Base-by-base conservation (phyloP, 805 yeast species). In the Naumovozyma castellii region DNA sequence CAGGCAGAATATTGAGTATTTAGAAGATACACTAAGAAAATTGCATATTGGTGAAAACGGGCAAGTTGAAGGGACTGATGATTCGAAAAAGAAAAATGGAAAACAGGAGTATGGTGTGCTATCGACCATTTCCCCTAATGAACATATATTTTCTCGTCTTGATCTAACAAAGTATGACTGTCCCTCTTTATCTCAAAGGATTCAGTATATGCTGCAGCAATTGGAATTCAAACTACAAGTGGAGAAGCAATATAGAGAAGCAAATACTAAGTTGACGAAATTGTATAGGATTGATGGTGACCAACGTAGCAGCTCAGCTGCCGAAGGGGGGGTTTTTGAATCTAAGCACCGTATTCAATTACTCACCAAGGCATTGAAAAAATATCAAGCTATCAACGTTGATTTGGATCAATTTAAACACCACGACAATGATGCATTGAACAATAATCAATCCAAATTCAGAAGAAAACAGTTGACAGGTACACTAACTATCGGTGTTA, bases 171-270 rank as follows among this genome's bases (percentile, higher is more conserved):
- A 87, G 52, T 87, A 86, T 56, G 97, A 92, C 53, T 84, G 95
- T 51, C 96, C 97, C 0, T 84, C 94, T 0, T 67, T 92, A 49
- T 96, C 97, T 9, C 96, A 92, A 53, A 76, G 92, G 46, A 92
- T 92, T 54, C 96, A 86, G 62, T 80, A 84, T 52, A 88, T 92
- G 97, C 72, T 90, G 40, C 97, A 88, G 64, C 94, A 87, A 61
- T 70, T 92, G 43, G 95, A 88, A 57, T 87, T 90, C 61, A 92
- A 92, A 62, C 71, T 90, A 35, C 92, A 90, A 55, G 94, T 90
- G 30, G 99, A 92, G 60, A 78, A 84, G 51, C 95, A 92, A 62
- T 92, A 90, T 62, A 79, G 80, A 52, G 90, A 80, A 48, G 97
- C 97, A 4, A 87, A 87, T 49, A 94, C 85, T 47, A 92, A 90